Conservation (phyloP, 495 filamentous ascomycete genomes). For the Ascodesmis nigricans region DNA sequence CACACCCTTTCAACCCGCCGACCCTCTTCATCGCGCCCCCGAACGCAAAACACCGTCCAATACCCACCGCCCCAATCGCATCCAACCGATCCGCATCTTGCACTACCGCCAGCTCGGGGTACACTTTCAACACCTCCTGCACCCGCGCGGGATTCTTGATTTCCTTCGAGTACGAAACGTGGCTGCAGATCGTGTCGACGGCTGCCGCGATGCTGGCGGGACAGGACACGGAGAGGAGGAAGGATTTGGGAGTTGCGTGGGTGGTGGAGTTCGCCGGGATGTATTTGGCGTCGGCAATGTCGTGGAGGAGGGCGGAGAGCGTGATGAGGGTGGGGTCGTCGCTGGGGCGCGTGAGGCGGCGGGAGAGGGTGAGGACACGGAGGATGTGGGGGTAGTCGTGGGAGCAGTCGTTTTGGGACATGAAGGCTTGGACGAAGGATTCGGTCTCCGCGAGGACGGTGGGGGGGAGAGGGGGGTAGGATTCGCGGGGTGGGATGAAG, state of each 20-base stretch:
- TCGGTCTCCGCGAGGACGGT: slow-evolving; percentile 5
- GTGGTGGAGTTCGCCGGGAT: slow-evolving; percentile 12
- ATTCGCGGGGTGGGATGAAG: background rate
- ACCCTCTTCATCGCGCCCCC: slow-evolving; percentile 34
- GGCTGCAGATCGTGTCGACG: slow-evolving; percentile 45
- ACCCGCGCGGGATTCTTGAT: slow-evolving; percentile 34
- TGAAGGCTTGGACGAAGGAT: slow-evolving; percentile 24
- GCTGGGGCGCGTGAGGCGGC: slow-evolving; percentile 16
- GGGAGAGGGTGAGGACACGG: slow-evolving; percentile 35
- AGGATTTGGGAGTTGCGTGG: slow-evolving; percentile 18
- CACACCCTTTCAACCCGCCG: slow-evolving; percentile 35
- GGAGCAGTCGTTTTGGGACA: slow-evolving; percentile 61
- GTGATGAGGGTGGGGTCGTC: slow-evolving; percentile 36
- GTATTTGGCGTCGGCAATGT: slow-evolving; percentile 78
- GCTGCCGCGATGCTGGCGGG: slow-evolving; percentile 32
- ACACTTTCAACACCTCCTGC: slow-evolving; percentile 28
- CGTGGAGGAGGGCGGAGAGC: slow-evolving; percentile 61
- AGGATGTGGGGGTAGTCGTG: slow-evolving; percentile 71
- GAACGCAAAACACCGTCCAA: slow-evolving; percentile 59
- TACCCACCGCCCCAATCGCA: slow-evolving; percentile 66
- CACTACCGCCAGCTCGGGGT: slow-evolving; percentile 62
- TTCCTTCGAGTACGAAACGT: slow-evolving; percentile 64
- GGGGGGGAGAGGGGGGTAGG: background rate
- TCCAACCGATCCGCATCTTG: slow-evolving; percentile 84
- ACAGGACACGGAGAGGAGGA: slow-evolving; percentile 37